These are phyloP conservation scores for Wickerhamomyces bisporus DNA, from an alignment of 805 yeast species.

Conservation along the genomic window DNA sequence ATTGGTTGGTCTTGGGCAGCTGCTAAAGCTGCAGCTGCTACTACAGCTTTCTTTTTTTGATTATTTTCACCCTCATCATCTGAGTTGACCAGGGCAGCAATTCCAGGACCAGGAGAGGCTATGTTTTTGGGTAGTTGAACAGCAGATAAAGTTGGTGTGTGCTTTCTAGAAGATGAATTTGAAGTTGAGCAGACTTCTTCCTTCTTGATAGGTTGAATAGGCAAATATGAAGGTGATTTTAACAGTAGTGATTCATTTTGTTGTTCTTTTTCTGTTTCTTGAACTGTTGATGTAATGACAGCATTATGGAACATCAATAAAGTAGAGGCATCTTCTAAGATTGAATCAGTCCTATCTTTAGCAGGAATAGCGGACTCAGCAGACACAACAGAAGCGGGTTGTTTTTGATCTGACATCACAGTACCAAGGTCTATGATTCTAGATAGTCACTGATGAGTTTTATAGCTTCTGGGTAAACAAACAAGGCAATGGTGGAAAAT, in stretches of 20 bases:
- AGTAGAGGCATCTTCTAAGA: constrained; percentile 57
- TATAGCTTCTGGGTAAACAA: no score
- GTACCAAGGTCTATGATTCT: no score
- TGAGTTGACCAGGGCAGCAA: constrained; percentile 30
- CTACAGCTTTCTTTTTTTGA: constrained; percentile 42
- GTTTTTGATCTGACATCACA: background rate
- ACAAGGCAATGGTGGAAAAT: no score
- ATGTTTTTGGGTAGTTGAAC: constrained; percentile 15
- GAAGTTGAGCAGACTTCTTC: constrained; percentile 2
- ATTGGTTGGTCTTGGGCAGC: constrained; percentile 77
- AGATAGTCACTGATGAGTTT: no score
- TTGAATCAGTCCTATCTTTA: constrained; percentile 17
- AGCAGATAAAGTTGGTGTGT: background rate
- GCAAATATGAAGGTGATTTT: background rate
- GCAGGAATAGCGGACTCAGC: background rate
- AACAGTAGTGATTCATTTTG: no score
- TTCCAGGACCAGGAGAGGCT: constrained; percentile 44
- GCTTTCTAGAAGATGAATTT: constrained; percentile 7
- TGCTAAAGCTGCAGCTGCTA: constrained; percentile 81
- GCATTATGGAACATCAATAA: constrained; percentile 55
- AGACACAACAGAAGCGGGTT: background rate
- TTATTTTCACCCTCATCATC: constrained; percentile 16
- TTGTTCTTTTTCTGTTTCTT: background rate
- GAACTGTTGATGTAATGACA: constrained; percentile 30
- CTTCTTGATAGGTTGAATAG: background rate